Evolutionary conservation across 2,329 filamentous ascomycete species (phyloP).

Genomic region (Alternaria sp.): DNA sequence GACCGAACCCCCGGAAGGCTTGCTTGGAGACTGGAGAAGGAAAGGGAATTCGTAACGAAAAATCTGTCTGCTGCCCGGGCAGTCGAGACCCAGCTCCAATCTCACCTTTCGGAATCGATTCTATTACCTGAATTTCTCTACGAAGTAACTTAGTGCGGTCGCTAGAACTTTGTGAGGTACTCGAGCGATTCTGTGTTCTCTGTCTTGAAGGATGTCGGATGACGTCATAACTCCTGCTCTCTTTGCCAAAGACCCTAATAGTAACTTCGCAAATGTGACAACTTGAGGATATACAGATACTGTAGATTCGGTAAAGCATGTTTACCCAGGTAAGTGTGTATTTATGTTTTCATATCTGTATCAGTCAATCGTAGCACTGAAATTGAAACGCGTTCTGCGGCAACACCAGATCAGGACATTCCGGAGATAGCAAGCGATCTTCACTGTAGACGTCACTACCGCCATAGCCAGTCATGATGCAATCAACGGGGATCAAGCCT

Average conservation of each 20-base stretch:
- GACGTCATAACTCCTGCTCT: not conserved
- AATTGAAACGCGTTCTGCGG: not conserved
- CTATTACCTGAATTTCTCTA: not conserved
- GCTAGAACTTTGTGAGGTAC: not conserved
- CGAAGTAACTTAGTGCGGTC: not conserved
- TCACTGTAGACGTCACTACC: slow-evolving; percentile 2
- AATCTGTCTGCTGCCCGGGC: not conserved
- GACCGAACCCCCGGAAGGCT: not conserved
- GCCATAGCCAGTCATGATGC: slow-evolving; percentile 2
- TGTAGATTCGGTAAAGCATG: not conserved
- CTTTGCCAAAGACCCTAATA: not conserved
- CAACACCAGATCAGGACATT: not conserved
- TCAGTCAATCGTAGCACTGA: not conserved
- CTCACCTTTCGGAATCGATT: not conserved
- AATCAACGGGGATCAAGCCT: not conserved
- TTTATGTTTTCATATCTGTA: not conserved
- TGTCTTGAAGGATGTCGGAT: not conserved
- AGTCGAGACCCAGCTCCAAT: not conserved
- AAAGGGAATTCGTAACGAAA: not conserved
- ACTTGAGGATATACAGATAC: not conserved
- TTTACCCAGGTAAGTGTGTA: not conserved
- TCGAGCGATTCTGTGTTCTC: not conserved
- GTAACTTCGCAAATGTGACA: not conserved
- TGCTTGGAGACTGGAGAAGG: not conserved
- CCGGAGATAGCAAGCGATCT: not conserved